These are phyloP conservation scores for Colletotrichum truncatum DNA, from an alignment of 2,329 filamentous ascomycete species.

Conservation along the genomic window DNA sequence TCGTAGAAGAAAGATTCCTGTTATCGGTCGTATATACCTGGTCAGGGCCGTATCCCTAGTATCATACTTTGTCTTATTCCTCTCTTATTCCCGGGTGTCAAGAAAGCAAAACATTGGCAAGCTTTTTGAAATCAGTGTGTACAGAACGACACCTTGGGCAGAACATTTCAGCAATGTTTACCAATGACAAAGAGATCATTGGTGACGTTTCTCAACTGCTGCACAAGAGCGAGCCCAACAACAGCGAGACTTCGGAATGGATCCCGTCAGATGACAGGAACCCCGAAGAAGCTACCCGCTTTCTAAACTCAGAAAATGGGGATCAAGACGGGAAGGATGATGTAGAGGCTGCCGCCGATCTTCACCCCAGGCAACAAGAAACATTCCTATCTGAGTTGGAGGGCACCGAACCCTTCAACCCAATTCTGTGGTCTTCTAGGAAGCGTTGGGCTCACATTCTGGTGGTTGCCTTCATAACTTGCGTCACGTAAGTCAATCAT, in stretches of 20 bases:
- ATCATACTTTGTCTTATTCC: not conserved
- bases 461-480: constrained; percentile 9
- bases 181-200: not conserved
- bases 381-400: not conserved
- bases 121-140: not conserved
- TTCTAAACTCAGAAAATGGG: not conserved
- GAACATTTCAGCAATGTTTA: not conserved
- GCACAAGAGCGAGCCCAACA: not conserved
- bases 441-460: constrained; percentile 20
- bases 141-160: not conserved
- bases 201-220: not conserved
- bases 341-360: not conserved
- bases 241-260: not conserved
- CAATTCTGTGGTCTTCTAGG: constrained; percentile 7
- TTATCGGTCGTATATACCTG: not conserved
- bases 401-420: not conserved
- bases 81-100: not conserved
- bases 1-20: not conserved
- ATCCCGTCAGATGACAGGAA: not conserved
- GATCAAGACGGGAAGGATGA: not conserved
- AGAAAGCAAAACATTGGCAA: not conserved
- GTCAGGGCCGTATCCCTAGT: not conserved
- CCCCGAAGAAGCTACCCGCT: not conserved
- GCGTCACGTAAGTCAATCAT: constrained; percentile 14
- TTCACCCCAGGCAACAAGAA: not conserved